Conservation (phyloP, 306 rosid species). For the Prosopis cineraria region DNA sequence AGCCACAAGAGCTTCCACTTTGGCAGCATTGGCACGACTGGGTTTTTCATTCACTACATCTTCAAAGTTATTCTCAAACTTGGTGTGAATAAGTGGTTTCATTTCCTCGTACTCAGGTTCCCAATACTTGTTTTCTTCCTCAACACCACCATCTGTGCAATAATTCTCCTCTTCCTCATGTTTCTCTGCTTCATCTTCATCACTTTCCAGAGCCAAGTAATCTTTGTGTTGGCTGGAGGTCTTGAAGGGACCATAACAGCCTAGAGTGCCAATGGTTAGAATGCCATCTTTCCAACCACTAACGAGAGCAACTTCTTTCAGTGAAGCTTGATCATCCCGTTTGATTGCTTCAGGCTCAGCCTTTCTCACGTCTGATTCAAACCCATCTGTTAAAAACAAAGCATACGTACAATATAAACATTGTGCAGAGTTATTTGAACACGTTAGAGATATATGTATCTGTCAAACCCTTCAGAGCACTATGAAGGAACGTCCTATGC, state of each 20-base stretch:
- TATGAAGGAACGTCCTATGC: constrained; percentile 67
- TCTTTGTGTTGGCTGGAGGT: constrained; percentile 48
- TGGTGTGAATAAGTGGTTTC: constrained; percentile 71
- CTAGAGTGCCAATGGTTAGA: constrained; percentile 89
- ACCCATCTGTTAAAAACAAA: constrained; percentile 51
- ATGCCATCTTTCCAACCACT: constrained; percentile 87
- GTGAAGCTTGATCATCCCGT: constrained; percentile 61
- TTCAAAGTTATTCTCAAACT: constrained; percentile 56
- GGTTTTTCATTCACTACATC: constrained; percentile 36
- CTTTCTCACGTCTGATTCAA: constrained; percentile 54
- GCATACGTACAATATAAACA: not conserved
- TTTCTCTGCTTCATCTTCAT: constrained; percentile 38
- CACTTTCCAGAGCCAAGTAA: constrained; percentile 55
- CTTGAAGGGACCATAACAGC: constrained; percentile 62
- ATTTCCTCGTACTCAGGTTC: constrained; percentile 59
- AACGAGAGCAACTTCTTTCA: constrained; percentile 63
- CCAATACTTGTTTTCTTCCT: constrained; percentile 29
- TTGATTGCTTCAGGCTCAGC: constrained; percentile 46
- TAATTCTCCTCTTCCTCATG: constrained; percentile 25
- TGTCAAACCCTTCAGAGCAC: constrained; percentile 51
- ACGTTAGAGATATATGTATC: not conserved
- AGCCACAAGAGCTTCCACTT: constrained; percentile 42
- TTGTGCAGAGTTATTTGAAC: not conserved
- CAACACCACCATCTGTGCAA: constrained; percentile 31
- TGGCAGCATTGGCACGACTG: constrained; percentile 37